A percentile compares a stretch with the other conserved stretches of the same genome.
These are phyloP conservation scores for Jacaranda copaia DNA, from an alignment of 257 asterid genomes.

Conservation along the genomic window DNA sequence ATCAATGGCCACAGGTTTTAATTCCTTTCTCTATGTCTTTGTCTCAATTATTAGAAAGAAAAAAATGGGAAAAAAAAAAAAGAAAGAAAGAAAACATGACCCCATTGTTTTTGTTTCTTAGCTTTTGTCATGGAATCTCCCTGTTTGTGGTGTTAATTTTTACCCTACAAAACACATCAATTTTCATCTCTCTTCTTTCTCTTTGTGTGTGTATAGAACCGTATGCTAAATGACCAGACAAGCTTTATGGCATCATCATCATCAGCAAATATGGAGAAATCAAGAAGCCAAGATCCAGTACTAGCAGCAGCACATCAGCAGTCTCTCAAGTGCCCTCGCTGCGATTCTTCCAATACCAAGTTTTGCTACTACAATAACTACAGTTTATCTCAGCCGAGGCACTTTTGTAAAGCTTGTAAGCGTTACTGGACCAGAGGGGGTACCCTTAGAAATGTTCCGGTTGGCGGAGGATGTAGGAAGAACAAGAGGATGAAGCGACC, in stretches of 20 bases:
- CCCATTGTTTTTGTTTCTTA: slow-evolving; percentile 62
- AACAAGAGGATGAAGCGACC: slow-evolving; percentile 45
- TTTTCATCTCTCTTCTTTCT: slow-evolving; percentile 25
- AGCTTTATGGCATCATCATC: slow-evolving; percentile 42
- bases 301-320: too few relatives aligned
- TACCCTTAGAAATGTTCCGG: slow-evolving; percentile 52
- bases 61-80: not conserved
- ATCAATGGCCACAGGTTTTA: slow-evolving; percentile 63
- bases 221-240: slow-evolving; percentile 44
- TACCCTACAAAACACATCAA: slow-evolving; percentile 36
- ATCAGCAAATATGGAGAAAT: slow-evolving; percentile 50
- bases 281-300: slow-evolving; percentile 31
- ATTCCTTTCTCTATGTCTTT: slow-evolving; percentile 33
- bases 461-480: slow-evolving; percentile 52
- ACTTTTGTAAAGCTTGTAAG: slow-evolving; percentile 52
- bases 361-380: slow-evolving; percentile 60
- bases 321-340: slow-evolving; percentile 50
- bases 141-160: slow-evolving; percentile 41
- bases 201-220: slow-evolving; percentile 41
- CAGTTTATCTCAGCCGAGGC: slow-evolving; percentile 56
- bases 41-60: slow-evolving; percentile 32
- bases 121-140: slow-evolving; percentile 75
- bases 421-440: slow-evolving; percentile 62
- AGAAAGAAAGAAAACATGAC: slow-evolving; percentile 27
- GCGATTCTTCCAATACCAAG: slow-evolving; percentile 52